These are phyloP conservation scores for Microdochium bolleyi DNA, from an alignment of 2,329 filamentous ascomycete genomes.

Conservation along the genomic window DNA sequence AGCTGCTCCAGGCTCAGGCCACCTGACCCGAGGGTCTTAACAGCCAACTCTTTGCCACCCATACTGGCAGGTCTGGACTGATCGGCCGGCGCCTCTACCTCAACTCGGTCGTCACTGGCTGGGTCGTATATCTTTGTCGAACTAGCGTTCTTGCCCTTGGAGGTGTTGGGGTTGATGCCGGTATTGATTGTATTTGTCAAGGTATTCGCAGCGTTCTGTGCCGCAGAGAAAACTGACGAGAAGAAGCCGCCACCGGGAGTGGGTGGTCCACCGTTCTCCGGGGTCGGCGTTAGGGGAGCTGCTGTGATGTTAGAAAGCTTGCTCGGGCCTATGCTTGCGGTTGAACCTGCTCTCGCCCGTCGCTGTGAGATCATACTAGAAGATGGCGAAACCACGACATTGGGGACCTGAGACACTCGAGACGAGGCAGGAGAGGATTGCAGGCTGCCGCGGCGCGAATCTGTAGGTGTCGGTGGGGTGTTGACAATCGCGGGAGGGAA, in stretches of 20 bases:
- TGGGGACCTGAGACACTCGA: slow-evolving; percentile 18
- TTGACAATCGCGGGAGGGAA: slow-evolving; percentile 51
- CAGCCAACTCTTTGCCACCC: slow-evolving; percentile 62
- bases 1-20: slow-evolving; percentile 85
- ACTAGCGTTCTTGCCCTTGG: slow-evolving; percentile 37
- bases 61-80: slow-evolving; percentile 29
- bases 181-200: slow-evolving; percentile 53
- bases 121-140: slow-evolving; percentile 27
- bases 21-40: slow-evolving; percentile 83
- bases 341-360: slow-evolving; percentile 44
- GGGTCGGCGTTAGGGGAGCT: slow-evolving; percentile 67
- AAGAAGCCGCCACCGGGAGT: slow-evolving; percentile 71
- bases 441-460: slow-evolving; percentile 20
- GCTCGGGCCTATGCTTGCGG: slow-evolving; percentile 57
- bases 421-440: slow-evolving; percentile 15
- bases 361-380: slow-evolving; percentile 67
- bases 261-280: slow-evolving; percentile 50
- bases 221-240: slow-evolving; percentile 84
- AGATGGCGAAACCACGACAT: slow-evolving; percentile 54
- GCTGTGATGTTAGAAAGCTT: slow-evolving; percentile 74
- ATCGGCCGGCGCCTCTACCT: slow-evolving; percentile 34
- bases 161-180: slow-evolving; percentile 57
- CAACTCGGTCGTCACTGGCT: slow-evolving; percentile 27
- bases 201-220: slow-evolving; percentile 80
- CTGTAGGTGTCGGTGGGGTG: slow-evolving; percentile 58